These are phyloP conservation scores for Ophiostoma sp. DNA, from an alignment of 2,329 filamentous ascomycete species.

Conservation along the genomic window DNA sequence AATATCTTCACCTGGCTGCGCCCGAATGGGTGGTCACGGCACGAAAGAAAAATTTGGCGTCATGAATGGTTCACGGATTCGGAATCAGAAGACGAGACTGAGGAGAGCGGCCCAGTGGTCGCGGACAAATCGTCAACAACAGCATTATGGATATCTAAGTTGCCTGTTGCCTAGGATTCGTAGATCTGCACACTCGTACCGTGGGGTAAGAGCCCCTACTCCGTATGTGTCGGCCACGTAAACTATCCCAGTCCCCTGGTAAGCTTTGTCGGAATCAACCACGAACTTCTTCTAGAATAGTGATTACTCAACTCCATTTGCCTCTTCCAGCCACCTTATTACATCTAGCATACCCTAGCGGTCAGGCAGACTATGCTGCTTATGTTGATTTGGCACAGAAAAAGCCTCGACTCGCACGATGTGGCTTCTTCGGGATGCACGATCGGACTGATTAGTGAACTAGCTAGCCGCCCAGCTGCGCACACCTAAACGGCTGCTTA, in stretches of 20 bases:
- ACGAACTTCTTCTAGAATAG: too few relatives aligned
- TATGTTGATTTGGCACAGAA: background rate
- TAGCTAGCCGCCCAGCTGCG: background rate
- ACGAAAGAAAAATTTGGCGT: constrained; percentile 27
- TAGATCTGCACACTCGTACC: too few relatives aligned
- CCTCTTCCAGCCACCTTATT: background rate
- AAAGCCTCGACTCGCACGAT: background rate
- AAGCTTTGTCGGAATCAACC: too few relatives aligned
- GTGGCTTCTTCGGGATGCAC: background rate
- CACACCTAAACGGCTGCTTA: background rate
- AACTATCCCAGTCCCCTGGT: too few relatives aligned
- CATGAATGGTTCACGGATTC: constrained; percentile 30
- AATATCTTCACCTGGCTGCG: constrained; percentile 33
- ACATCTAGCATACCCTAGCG: background rate
- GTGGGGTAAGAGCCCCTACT: too few relatives aligned
- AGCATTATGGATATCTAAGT: too few relatives aligned
- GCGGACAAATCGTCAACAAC: too few relatives aligned
- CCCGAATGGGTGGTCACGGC: constrained; percentile 27
- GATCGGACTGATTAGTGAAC: constrained; percentile 6
- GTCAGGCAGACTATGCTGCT: too few relatives aligned
- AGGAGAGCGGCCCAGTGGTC: background rate
- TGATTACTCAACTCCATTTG: background rate
- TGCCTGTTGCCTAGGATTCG: too few relatives aligned
- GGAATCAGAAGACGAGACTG: constrained; percentile 28
- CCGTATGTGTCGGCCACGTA: too few relatives aligned